Evolutionary conservation across 352 stramenopile genomes (phyloP).

Genomic region (Thalassiosira exigua): DNA sequence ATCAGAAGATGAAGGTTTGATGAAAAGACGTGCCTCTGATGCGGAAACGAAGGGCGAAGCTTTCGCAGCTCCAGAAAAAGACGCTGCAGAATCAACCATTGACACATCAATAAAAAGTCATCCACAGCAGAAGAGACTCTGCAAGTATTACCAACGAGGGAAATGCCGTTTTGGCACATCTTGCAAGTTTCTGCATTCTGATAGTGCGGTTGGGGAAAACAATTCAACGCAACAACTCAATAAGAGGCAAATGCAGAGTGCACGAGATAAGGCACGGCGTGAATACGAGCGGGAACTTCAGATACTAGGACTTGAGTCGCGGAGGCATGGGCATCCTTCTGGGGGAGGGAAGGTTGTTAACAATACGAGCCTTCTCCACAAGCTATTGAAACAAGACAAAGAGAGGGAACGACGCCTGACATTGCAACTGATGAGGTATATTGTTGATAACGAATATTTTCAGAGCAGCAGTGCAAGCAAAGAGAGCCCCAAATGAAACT

Average conservation of each 20-base stretch:
- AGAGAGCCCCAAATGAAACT: not conserved
- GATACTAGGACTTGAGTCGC: conserved; percentile 27
- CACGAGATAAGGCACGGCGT: conserved; percentile 48
- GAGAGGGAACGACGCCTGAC: conserved; percentile 70
- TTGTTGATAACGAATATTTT: conserved; percentile 72
- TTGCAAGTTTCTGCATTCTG: conserved; percentile 59
- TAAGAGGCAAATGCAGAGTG: conserved; percentile 38
- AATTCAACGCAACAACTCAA: conserved; percentile 16
- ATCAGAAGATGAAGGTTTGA: conserved; percentile 43
- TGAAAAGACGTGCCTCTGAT: not conserved
- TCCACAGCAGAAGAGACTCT: conserved; percentile 25
- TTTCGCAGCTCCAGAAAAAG: not conserved
- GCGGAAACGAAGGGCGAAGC: not conserved
- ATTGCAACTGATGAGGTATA: conserved; percentile 77
- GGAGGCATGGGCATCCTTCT: conserved; percentile 11
- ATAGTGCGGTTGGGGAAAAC: conserved; percentile 1
- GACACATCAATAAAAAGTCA: not conserved
- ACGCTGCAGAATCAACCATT: not conserved
- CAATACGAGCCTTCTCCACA: conserved; percentile 67
- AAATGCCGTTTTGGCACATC: conserved; percentile 54
- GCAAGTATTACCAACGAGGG: conserved; percentile 46
- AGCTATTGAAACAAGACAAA: conserved; percentile 77
- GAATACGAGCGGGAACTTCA: conserved; percentile 28
- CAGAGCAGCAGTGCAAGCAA: conserved; percentile 14
- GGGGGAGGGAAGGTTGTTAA: conserved; percentile 28